Evolutionary conservation across 2,329 filamentous ascomycete species (phyloP).

Genomic region (Coleophoma crateriformis): DNA sequence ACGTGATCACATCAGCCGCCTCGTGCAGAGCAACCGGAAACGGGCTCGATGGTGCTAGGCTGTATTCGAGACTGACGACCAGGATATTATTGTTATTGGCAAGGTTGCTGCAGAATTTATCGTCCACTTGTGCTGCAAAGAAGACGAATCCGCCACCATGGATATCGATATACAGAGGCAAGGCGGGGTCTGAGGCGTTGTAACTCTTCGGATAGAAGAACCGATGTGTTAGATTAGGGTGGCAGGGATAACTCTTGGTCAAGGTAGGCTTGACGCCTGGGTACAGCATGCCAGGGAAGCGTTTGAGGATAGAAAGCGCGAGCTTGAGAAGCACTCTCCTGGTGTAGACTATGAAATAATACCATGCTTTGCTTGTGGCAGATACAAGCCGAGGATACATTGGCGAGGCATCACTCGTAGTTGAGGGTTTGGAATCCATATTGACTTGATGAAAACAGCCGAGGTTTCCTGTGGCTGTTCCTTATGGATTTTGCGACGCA

Average conservation of each 20-base stretch:
- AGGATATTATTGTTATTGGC: slow-evolving; percentile 33
- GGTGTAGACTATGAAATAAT: neutral
- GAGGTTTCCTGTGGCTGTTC: no score
- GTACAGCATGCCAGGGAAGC: neutral
- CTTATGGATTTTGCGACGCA: no score
- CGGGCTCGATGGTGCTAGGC: slow-evolving; percentile 36
- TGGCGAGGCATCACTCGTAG: no score
- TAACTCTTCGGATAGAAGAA: slow-evolving; percentile 35
- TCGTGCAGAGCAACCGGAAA: slow-evolving; percentile 42
- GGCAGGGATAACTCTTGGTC: neutral
- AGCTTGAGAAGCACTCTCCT: neutral
- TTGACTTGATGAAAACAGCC: no score
- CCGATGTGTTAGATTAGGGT: slow-evolving; percentile 19
- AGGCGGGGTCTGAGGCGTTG: slow-evolving; percentile 22
- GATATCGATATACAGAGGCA: slow-evolving; percentile 41
- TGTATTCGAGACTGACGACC: slow-evolving; percentile 44
- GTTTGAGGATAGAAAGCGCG: neutral
- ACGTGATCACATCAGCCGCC: slow-evolving; percentile 35
- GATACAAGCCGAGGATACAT: no score
- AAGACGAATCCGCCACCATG: slow-evolving; percentile 47
- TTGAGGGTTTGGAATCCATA: no score
- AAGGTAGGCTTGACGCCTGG: neutral
- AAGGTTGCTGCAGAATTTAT: slow-evolving; percentile 39
- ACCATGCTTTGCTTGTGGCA: no score
- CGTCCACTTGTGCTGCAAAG: slow-evolving; percentile 36